A percentile compares a stretch with the other conserved stretches of the same genome.
These are phyloP conservation scores for Aspergillus baeticus DNA, from an alignment of 495 filamentous ascomycete genomes.

Conservation along the genomic window DNA sequence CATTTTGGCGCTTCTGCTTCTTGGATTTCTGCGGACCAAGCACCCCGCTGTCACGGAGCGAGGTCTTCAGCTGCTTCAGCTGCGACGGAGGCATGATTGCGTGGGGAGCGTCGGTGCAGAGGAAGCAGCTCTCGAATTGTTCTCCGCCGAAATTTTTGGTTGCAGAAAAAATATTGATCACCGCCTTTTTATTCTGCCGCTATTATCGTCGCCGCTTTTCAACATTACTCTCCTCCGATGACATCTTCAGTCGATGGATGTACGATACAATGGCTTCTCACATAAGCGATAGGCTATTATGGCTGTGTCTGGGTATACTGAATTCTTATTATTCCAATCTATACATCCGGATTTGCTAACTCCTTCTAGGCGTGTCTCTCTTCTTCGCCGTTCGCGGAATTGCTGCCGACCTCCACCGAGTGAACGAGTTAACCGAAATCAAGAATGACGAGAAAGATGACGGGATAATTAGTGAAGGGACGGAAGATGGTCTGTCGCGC, in stretches of 20 bases:
- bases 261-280: constrained; percentile 36
- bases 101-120: constrained; percentile 11
- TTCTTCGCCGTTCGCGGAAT: constrained; percentile 49
- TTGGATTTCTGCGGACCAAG: constrained; percentile 88
- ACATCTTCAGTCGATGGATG: not conserved
- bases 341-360: constrained; percentile 5
- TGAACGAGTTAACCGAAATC: constrained; percentile 49
- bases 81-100: constrained; percentile 86
- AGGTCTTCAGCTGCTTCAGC: constrained; percentile 90
- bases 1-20: constrained; percentile 78
- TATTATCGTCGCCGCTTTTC: constrained; percentile 30
- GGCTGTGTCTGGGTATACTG: constrained; percentile 42
- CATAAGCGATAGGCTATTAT: constrained; percentile 42
- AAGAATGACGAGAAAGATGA: constrained; percentile 46
- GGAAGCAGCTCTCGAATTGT: constrained; percentile 5
- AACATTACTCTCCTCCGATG: not conserved
- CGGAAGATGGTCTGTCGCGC: constrained; percentile 42
- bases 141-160: constrained; percentile 26
- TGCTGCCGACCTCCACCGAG: constrained; percentile 41
- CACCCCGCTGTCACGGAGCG: constrained; percentile 81
- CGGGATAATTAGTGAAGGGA: constrained; percentile 45
- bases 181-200: constrained; percentile 42
- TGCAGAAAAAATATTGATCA: constrained; percentile 31
- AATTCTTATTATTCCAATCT: not conserved
- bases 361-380: constrained; percentile 39